Evolutionary conservation across 805 yeast species (phyloP), one percentile per base, ranked within the genome.

Genomic region (Ogataea minuta): DNA sequence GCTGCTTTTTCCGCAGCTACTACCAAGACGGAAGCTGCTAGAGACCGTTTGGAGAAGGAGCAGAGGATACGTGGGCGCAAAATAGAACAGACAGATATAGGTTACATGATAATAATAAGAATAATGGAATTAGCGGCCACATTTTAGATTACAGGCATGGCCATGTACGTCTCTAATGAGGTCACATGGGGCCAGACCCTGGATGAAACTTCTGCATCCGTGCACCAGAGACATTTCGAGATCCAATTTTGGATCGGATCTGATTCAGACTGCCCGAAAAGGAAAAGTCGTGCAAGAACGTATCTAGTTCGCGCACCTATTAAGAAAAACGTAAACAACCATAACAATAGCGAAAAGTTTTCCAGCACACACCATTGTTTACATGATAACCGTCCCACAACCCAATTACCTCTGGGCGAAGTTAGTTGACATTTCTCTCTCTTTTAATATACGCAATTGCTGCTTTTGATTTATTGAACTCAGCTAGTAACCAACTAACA

Each of bases 21-120:
- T 61, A 16, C 68, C 68, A 8, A 48, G 64, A 39, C 19, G 56
- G 10, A 53, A 48, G 13, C 40, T 57, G 4, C 44, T 63, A 26
- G 61, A 61, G 42, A 47, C 54, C 1, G 57, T 63, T 6, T 57
- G 60, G 52, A 45, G 50, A 19, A 39, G 53, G 27, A 42, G 55
- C 29, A 48, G 53, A 32, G 40, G 43, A 6, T 54, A 38, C 26
- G 25, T 47, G 21, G 36, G 28, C 21, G 15, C 15, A 10, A 12
- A 31, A 19, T 30, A 19, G 21, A 19, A 19, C 19, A 12, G 4
- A 16, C n/a, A 16, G 23, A 26, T 3, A 29, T 15, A 23, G 21
- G 13, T 36, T 13, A 26, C 40, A 17, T 29, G 34, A 34, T 30
- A 29, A 29, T 7, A 14, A 17, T 24, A 9, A 8, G 16, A 13